These are phyloP conservation scores for Hortaea werneckii DNA, from an alignment of 2,329 filamentous ascomycete species.

Conservation along the genomic window DNA sequence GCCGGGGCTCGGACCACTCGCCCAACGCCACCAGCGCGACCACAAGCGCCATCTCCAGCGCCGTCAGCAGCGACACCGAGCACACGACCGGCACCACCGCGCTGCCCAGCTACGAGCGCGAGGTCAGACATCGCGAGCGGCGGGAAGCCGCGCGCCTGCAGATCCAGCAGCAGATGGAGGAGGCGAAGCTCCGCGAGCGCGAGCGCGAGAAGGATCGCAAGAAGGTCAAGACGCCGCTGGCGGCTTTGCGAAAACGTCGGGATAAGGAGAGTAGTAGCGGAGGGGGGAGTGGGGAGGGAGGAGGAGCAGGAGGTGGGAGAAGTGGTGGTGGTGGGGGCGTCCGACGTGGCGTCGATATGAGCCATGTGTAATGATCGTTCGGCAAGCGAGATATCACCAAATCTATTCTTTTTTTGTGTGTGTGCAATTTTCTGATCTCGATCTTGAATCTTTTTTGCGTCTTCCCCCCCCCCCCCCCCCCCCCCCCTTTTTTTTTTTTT, in stretches of 20 bases:
- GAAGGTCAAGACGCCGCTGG: slow-evolving; percentile 31
- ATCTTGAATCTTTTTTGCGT: too few species aligned
- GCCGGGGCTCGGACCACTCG: slow-evolving; percentile 8
- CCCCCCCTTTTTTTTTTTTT: too few species aligned
- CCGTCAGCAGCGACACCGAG: slow-evolving; percentile 26
- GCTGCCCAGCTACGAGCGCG: slow-evolving; percentile 25
- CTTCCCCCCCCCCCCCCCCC: too few species aligned
- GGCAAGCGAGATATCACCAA: too few species aligned
- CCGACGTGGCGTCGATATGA: slow-evolving; percentile 1
- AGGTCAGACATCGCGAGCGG: slow-evolving; percentile 24
- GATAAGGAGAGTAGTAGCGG: slow-evolving; percentile 13
- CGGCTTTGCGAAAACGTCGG: slow-evolving; percentile 26
- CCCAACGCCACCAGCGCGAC: slow-evolving; percentile 14
- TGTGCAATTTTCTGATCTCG: too few species aligned
- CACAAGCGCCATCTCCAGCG: slow-evolving; percentile 21
- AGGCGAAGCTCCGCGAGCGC: slow-evolving; percentile 17
- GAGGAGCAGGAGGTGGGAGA: too few species aligned
- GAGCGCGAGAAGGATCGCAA: slow-evolving; percentile 24
- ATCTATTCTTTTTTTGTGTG: too few species aligned
- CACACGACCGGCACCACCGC: slow-evolving; percentile 18
- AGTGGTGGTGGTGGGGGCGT: neutral
- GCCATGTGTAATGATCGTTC: slow-evolving; percentile 6
- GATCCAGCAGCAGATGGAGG: slow-evolving; percentile 27
- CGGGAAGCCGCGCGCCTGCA: slow-evolving; percentile 17
- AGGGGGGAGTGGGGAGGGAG: too few species aligned